Base-by-base conservation (phyloP, 768 basidiomycete species). In the Agrocybe chaxingu region DNA sequence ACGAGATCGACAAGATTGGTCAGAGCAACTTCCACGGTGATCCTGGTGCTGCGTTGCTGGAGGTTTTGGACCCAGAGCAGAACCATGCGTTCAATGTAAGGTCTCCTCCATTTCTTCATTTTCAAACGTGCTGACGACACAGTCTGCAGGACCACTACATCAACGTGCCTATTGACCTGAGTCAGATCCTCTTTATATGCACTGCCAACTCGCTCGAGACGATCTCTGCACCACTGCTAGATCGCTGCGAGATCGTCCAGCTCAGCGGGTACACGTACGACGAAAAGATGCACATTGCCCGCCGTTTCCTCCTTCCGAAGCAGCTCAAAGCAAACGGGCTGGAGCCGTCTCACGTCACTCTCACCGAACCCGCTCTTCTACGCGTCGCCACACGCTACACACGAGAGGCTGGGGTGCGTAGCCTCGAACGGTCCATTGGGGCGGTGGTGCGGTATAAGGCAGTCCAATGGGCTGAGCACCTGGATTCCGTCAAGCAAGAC, bases 51-150 rank as follows among this genome's bases (percentile, higher is more conserved):
- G 94, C 94, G 0, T 67, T 98, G 52, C 70, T 98, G 3, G 94
- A 98, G 61, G 92, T 95, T 0, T 75, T 98, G 46, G 95, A 97
- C 63, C 95, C 95, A 0, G 95, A 97, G 64, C 92, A 96, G 66
- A 95, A 94, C 54, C 80, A 88, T 61, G 76, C 81, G 0, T 91
- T 91, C 62, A 89, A 87, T 62, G 88, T 84, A 45, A 53, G 79
- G 66, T 39, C 19, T 37, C 9, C 38, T 30, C 50, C 19, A 8
- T 41, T 46, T 29, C 2, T 37, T 3, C 50, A 11, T 12, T 18
- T 13, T 12, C 13, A 33, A 42, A 34, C 41, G 24, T 47, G 47
- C 6, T 51, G 36, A 7, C 16, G 16, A 16, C 16, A 16, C 41
- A 0, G 35, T 13, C 3, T 64, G 30, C 59, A 91, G 82, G 94